A percentile compares a stretch with the other conserved stretches of the same genome.
These are phyloP conservation scores for Penicillium dipodomyicola DNA, from an alignment of 495 filamentous ascomycete species.

Conservation along the genomic window DNA sequence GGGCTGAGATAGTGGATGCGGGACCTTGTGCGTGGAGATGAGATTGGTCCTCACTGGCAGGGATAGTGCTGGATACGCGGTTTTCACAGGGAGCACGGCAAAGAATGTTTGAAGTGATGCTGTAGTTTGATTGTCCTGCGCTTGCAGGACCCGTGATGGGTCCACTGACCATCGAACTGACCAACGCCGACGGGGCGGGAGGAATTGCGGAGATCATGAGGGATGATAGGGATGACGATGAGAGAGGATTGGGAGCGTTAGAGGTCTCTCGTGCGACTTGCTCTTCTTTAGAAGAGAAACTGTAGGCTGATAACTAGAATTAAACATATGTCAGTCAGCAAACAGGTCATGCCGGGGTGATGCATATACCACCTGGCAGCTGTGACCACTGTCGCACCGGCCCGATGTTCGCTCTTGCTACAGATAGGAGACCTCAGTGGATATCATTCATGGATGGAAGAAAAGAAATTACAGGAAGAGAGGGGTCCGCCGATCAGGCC, in stretches of 20 bases:
- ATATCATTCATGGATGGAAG: background rate
- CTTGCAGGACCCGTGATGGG: constrained; percentile 14
- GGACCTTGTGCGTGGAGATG: constrained; percentile 11
- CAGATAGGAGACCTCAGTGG: background rate
- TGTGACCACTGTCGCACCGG: background rate
- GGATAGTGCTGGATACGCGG: too few species aligned
- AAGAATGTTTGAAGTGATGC: constrained; percentile 29
- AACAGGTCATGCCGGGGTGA: background rate
- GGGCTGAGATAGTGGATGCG: constrained; percentile 13
- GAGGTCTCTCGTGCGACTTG: background rate
- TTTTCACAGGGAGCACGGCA: constrained; percentile 19
- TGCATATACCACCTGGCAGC: background rate
- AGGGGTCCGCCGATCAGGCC: background rate
- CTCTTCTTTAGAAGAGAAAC: background rate
- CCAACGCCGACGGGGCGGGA: constrained; percentile 37
- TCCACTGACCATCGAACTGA: constrained; percentile 33
- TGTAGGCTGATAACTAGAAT: background rate
- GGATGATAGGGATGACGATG: constrained; percentile 1
- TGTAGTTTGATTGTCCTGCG: constrained; percentile 25
- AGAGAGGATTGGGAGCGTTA: background rate
- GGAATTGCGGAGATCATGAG: constrained; percentile 29
- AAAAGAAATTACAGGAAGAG: background rate
- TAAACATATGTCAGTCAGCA: background rate
- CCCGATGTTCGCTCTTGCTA: background rate
- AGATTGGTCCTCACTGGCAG: background rate